phyloP scores from a whole-genome alignment of 805 yeast genomes.

The Starmerella stellata region DNA sequence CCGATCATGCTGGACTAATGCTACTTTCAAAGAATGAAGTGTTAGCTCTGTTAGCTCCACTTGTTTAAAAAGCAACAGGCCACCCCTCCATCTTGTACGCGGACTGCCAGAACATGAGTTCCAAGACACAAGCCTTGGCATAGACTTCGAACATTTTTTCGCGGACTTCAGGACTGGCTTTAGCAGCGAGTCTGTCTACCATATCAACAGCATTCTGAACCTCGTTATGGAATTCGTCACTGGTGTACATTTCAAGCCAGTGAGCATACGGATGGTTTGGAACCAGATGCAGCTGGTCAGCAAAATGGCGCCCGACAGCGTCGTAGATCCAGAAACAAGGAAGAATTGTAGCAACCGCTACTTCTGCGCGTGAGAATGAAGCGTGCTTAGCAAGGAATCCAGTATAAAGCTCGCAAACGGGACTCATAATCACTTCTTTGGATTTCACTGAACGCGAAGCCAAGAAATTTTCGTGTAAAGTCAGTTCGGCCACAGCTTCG shows the following conservation, averaged over 20 bases:
- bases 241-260: conserved; percentile 48
- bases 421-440: conserved; percentile 4
- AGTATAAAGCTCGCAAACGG: conserved; percentile 14
- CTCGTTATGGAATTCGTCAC: conserved; percentile 36
- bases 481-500: conserved; percentile 12
- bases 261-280: conserved; percentile 19
- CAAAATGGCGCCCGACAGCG: conserved; percentile 29
- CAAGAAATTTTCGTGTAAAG: conserved; percentile 10
- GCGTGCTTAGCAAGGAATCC: conserved; percentile 10
- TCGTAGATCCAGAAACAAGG: conserved; percentile 18
- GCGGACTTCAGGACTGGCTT: conserved; percentile 9
- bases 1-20: too few relatives aligned
- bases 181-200: conserved; percentile 9
- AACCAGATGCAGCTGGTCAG: conserved; percentile 52
- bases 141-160: conserved; percentile 12
- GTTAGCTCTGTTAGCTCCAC: too few relatives aligned
- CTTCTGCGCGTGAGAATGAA: conserved; percentile 10
- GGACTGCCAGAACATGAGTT: conserved; percentile 15
- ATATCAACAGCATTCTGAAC: conserved; percentile 22
- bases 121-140: conserved; percentile 8
- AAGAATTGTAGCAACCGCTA: conserved; percentile 15
- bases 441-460: not conserved
- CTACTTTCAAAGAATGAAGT: too few relatives aligned
- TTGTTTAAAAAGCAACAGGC: conserved; percentile 1
- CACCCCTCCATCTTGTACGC: conserved; percentile 12